Evolutionary conservation across 129 eudicot species (phyloP).

Genomic region (Ambrosia trifida): DNA sequence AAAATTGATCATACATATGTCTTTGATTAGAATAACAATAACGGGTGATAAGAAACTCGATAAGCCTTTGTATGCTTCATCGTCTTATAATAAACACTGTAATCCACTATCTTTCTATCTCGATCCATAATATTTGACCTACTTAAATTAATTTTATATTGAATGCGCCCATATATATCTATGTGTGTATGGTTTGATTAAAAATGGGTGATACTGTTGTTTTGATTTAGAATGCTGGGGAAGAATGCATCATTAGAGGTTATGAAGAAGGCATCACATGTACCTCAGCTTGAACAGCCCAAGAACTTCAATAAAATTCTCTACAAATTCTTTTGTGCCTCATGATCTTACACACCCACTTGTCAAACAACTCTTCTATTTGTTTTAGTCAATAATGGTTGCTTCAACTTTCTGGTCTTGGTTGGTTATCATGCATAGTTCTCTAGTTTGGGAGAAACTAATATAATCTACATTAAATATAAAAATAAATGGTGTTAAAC

Average conservation of each 20-base stretch:
- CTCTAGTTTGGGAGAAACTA: neutral
- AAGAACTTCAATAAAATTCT: slow-evolving; percentile 52
- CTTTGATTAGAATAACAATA: too few species aligned
- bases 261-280: slow-evolving; percentile 55
- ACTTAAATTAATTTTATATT: neutral
- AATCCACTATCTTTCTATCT: neutral
- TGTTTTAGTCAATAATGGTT: neutral
- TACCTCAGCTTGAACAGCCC: slow-evolving; percentile 61
- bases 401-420: neutral
- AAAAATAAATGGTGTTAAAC: neutral
- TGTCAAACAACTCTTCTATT: neutral
- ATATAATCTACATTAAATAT: too few species aligned
- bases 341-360: neutral
- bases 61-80: too few species aligned
- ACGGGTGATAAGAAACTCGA: too few species aligned
- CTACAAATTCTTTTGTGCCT: slow-evolving; percentile 43
- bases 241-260: slow-evolving; percentile 63
- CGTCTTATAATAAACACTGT: neutral
- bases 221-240: slow-evolving; percentile 48
- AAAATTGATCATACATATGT: too few species aligned
- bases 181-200: neutral
- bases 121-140: neutral
- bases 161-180: neutral
- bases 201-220: slow-evolving; percentile 1
- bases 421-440: neutral